Evolutionary conservation across 2,329 filamentous ascomycete species (phyloP).

Genomic region (Trichoderma lentiforme): DNA sequence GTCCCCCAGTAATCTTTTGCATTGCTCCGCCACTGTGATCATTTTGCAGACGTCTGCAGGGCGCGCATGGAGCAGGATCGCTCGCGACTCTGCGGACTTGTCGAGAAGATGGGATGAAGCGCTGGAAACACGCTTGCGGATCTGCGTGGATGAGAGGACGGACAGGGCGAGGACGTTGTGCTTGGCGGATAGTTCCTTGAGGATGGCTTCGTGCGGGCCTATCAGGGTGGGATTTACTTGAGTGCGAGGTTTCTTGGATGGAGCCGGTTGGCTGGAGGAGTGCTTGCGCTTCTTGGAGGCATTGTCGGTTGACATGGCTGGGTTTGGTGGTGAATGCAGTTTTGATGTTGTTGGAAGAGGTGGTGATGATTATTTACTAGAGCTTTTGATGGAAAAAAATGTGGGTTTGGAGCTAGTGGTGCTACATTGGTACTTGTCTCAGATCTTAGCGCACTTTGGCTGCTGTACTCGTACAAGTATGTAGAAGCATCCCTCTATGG

Average conservation of each 20-base stretch:
- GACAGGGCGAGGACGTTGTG: constrained; percentile 52
- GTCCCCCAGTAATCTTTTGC: constrained; percentile 53
- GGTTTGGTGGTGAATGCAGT: not conserved
- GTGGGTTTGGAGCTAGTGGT: constrained; percentile 7
- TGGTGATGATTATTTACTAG: not conserved
- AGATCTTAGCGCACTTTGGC: not conserved
- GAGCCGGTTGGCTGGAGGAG: not conserved
- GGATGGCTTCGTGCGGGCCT: constrained; percentile 41
- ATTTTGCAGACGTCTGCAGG: constrained; percentile 58
- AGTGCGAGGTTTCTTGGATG: constrained; percentile 17
- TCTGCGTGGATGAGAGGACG: constrained; percentile 59
- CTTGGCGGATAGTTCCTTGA: constrained; percentile 42
- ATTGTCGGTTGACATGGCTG: constrained; percentile 14
- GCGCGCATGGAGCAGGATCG: constrained; percentile 51
- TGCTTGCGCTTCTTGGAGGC: constrained; percentile 18
- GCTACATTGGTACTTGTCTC: not conserved
- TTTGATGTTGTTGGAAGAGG: not conserved
- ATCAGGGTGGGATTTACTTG: constrained; percentile 25
- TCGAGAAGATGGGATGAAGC: constrained; percentile 44
- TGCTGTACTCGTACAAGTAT: not conserved
- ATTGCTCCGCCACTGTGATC: constrained; percentile 65
- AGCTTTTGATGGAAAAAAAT: constrained; percentile 6
- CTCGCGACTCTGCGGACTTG: constrained; percentile 26
- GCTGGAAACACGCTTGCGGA: constrained; percentile 51
- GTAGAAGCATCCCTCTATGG: not conserved